A percentile compares a stretch with the other conserved stretches of the same genome.
Evolutionary conservation across 2,329 filamentous ascomycete species (phyloP).

Genomic region (Neoscytalidium dimidiatum): DNA sequence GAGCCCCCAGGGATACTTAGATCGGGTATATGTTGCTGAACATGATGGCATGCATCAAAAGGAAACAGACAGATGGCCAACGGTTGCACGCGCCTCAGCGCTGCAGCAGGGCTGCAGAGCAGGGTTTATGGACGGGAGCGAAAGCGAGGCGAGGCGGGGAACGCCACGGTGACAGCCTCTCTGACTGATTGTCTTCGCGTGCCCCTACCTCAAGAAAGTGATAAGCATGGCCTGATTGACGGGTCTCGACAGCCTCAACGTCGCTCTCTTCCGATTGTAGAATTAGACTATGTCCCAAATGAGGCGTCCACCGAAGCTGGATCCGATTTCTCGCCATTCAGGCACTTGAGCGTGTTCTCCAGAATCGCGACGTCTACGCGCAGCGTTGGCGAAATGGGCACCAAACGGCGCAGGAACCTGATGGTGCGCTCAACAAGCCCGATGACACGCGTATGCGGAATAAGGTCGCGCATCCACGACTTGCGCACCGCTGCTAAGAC

Average conservation of each 20-base stretch:
- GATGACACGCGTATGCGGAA: slow-evolving; percentile 56
- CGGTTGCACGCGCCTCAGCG: slow-evolving; percentile 10
- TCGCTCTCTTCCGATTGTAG: slow-evolving; percentile 17
- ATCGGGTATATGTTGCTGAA: slow-evolving; percentile 20
- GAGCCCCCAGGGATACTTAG: slow-evolving; percentile 6
- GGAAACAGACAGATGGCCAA: slow-evolving; percentile 18
- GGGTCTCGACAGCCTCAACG: slow-evolving; percentile 4
- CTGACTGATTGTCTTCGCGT: slow-evolving; percentile 1
- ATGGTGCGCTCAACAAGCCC: slow-evolving; percentile 73
- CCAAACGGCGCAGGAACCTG: slow-evolving; percentile 68
- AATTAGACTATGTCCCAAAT: slow-evolving; percentile 17
- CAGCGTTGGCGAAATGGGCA: slow-evolving; percentile 74
- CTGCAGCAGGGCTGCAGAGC: not conserved
- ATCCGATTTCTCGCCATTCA: slow-evolving; percentile 17
- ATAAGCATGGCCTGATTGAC: slow-evolving; percentile 15
- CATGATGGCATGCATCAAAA: slow-evolving; percentile 19
- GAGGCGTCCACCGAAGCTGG: slow-evolving; percentile 16
- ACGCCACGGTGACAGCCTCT: slow-evolving; percentile 14
- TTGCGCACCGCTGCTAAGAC: slow-evolving; percentile 82
- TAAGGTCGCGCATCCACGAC: slow-evolving; percentile 61
- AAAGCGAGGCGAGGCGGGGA: slow-evolving; percentile 18
- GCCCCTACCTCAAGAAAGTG: slow-evolving; percentile 11
- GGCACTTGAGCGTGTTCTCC: slow-evolving; percentile 35
- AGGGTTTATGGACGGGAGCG: slow-evolving; percentile 9
- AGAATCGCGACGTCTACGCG: slow-evolving; percentile 74